Evolutionary conservation across 2,329 filamentous ascomycete species (phyloP), one percentile per base, ranked within the genome.

Genomic region (Rutstroemia sp.): DNA sequence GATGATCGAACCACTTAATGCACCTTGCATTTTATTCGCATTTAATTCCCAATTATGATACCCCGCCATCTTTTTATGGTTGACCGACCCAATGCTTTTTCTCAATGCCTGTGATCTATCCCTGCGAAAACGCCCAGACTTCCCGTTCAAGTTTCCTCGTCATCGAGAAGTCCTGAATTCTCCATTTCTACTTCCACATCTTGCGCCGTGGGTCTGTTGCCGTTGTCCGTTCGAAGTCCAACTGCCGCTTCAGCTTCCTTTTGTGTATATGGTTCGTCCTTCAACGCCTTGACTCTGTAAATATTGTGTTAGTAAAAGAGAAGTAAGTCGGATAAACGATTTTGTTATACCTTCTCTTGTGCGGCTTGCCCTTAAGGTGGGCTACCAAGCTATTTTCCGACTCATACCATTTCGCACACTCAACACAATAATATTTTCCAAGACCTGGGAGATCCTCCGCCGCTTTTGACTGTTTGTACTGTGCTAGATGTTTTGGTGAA

Each of bases 401-500:
- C 71, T 97, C 92, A 71, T 95, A 97, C 87, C 89, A 97, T 75
- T 95, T 97, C 61, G 94, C 87, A 72, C 94, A 99, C 73, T 96
- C 88, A 16, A 87, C 78, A 72, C 94, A 99, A 73, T 96, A 97
- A 70, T 86, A 86, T 65, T 83, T 79, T 25, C 94, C 94, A 49
- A 96, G 78, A 0, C 85, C 92, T 3, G 94, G 94, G 38, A 96
- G 79, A 67, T 97, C 94, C 69, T 97, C 92, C 21, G 81, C 75
- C 5, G 87, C 83, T 69, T 96, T 95, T 45, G 84, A 82, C 50
- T 84, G 80, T 69, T 91, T 88, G 77, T 86, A 91, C 62, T 89
- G 82, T 48, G 83, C 75, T 36, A 99, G 82, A 69, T 97, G 92
- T 70, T 86, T 88, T 19, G 89, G 81, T 34, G 86, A 88, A 61